Percentiles rank a stretch among this genome's conserved stretches.
Evolutionary conservation across 306 rosid genomes (phyloP).

Genomic region (Cucumis cinereus): DNA sequence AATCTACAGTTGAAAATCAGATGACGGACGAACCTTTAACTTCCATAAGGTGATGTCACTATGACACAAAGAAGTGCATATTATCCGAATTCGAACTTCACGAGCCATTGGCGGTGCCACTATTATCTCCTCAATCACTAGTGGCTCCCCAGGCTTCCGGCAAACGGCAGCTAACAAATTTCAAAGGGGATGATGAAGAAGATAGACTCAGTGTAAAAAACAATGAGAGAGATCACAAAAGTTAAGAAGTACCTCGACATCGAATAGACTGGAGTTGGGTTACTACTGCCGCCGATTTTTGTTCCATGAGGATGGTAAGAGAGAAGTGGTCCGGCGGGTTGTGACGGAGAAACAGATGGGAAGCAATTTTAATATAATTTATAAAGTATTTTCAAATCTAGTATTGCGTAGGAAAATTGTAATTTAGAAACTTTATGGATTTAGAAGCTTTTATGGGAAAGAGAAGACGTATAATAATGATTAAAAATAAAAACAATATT

Average conservation of each 20-base stretch:
- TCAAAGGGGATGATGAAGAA: not conserved
- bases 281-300: not conserved
- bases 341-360: no score
- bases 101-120: constrained; percentile 73
- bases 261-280: not conserved
- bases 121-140: constrained; percentile 50
- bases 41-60: constrained; percentile 68
- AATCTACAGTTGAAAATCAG: not conserved
- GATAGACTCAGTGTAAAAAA: not conserved
- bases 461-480: no score
- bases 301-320: not conserved
- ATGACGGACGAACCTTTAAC: constrained; percentile 32
- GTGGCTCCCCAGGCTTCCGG: constrained; percentile 50
- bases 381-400: no score
- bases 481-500: no score
- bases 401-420: no score
- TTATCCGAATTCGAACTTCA: constrained; percentile 56
- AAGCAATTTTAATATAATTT: no score
- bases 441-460: no score
- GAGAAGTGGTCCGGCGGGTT: not conserved
- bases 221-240: not conserved
- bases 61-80: constrained; percentile 63
- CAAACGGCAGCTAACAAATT: constrained; percentile 45
- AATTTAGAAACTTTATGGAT: no score
- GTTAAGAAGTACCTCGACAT: not conserved